Percentiles rank a stretch among this genome's conserved stretches.
These are phyloP conservation scores for Stenogyne calaminthoides DNA, from an alignment of 305 asterid genomes.

Conservation along the genomic window DNA sequence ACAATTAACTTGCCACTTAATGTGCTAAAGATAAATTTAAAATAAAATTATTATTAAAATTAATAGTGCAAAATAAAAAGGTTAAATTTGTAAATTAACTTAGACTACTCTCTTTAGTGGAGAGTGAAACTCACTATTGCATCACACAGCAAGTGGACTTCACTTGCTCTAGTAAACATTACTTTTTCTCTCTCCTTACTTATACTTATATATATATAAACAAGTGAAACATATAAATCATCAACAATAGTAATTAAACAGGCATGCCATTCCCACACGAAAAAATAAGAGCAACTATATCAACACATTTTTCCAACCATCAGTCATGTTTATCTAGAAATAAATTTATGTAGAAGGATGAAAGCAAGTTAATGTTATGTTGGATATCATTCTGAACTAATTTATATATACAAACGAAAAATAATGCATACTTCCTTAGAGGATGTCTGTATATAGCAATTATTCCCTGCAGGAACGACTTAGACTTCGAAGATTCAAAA, in stretches of 20 bases:
- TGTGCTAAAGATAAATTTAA: too few relatives aligned
- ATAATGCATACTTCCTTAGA: background rate
- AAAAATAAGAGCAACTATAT: background rate
- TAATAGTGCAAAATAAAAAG: too few relatives aligned
- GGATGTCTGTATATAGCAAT: background rate
- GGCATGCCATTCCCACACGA: slow-evolving; percentile 9
- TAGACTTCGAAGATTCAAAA: background rate
- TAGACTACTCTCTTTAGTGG: too few relatives aligned
- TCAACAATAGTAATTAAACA: slow-evolving; percentile 9
- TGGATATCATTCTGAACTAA: background rate
- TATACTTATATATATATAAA: too few relatives aligned
- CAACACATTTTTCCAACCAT: slow-evolving; percentile 9
- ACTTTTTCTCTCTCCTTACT: too few relatives aligned
- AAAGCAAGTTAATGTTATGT: slow-evolving; percentile 1
- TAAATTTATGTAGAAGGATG: background rate
- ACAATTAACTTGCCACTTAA: too few relatives aligned
- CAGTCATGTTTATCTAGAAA: background rate
- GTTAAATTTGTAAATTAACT: too few relatives aligned
- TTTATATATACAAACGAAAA: background rate
- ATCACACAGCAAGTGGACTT: too few relatives aligned
- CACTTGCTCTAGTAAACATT: too few relatives aligned
- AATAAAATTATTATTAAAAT: too few relatives aligned
- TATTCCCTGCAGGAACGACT: background rate
- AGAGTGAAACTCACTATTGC: too few relatives aligned
- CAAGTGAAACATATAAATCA: background rate